A percentile compares a stretch with the other conserved stretches of the same genome.
Evolutionary conservation across 805 yeast species (phyloP).

Genomic region (Candida piceae): DNA sequence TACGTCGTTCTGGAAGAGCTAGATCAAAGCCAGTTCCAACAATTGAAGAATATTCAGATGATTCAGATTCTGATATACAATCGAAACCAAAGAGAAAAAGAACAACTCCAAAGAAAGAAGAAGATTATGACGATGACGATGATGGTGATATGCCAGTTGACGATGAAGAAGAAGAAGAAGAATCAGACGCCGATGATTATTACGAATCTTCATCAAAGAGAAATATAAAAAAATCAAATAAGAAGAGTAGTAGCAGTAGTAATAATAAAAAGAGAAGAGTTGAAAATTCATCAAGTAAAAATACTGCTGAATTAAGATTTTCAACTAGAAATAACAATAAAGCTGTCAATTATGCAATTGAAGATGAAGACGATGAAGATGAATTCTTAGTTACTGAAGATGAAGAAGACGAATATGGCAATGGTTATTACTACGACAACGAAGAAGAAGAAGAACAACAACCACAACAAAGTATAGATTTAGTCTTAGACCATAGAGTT

Average conservation of each 20-base stretch:
- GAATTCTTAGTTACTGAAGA: conserved; percentile 45
- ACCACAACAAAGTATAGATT: conserved; percentile 27
- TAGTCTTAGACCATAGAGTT: conserved; percentile 52
- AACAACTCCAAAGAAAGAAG: conserved; percentile 10
- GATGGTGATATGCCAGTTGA: conserved; percentile 18
- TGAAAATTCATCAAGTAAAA: conserved; percentile 2
- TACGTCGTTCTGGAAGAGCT: conserved; percentile 70
- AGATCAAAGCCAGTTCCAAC: conserved; percentile 33
- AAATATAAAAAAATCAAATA: conserved; percentile 18
- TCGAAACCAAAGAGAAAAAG: conserved; percentile 11
- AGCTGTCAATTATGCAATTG: conserved; percentile 73
- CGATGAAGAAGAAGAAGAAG: conserved; percentile 22
- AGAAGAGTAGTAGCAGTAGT: no score
- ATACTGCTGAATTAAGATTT: conserved; percentile 57
- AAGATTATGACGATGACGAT: conserved; percentile 24
- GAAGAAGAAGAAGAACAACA: conserved; percentile 19
- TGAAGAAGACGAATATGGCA: conserved; percentile 26
- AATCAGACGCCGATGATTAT: conserved; percentile 29
- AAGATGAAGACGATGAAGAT: conserved; percentile 54
- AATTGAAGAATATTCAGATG: conserved; percentile 28
- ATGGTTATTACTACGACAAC: conserved; percentile 22
- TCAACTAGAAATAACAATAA: conserved; percentile 64
- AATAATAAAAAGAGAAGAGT: conserved; percentile 1
- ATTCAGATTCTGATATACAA: conserved; percentile 16
- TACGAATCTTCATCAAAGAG: conserved; percentile 15